These are phyloP conservation scores for Dendryphion nanum DNA, from an alignment of 2,329 filamentous ascomycete species.

Conservation along the genomic window DNA sequence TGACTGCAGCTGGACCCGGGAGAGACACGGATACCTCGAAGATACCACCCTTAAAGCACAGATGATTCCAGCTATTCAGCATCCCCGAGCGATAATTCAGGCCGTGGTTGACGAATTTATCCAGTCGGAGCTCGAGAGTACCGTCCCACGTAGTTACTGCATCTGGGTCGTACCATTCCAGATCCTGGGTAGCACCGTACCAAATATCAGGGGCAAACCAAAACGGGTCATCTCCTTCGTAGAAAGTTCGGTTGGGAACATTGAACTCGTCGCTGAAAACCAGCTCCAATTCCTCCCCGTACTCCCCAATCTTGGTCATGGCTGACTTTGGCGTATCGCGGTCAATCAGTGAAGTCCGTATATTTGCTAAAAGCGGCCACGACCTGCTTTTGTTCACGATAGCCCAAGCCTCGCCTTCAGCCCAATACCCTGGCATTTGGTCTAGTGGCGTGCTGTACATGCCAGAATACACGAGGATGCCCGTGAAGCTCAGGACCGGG, in stretches of 20 bases:
- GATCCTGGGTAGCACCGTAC: conserved; percentile 54
- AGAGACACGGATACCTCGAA: conserved; percentile 54
- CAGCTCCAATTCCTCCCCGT: conserved; percentile 47
- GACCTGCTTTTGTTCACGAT: conserved; percentile 46
- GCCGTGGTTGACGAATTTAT: conserved; percentile 47
- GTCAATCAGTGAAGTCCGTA: conserved; percentile 51
- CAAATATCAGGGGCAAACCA: conserved; percentile 54
- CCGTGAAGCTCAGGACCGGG: conserved; percentile 49
- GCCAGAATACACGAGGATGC: conserved; percentile 40
- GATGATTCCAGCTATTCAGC: conserved; percentile 54
- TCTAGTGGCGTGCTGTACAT: conserved; percentile 40
- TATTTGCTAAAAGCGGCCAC: conserved; percentile 50
- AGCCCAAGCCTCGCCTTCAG: conserved; percentile 40
- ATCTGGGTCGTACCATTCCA: conserved; percentile 55
- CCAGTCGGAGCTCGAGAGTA: conserved; percentile 47
- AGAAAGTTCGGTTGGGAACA: conserved; percentile 52
- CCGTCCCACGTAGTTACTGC: conserved; percentile 51
- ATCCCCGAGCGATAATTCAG: conserved; percentile 51
- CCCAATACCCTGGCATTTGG: conserved; percentile 34
- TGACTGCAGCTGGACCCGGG: conserved; percentile 50
- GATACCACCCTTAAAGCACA: conserved; percentile 56
- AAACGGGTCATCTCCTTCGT: conserved; percentile 57
- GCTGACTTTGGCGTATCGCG: conserved; percentile 50
- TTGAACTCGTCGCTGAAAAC: conserved; percentile 61
- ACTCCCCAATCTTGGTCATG: conserved; percentile 46